These are phyloP conservation scores for Zelopaecilomyces penicillatus DNA, from an alignment of 2,329 filamentous ascomycete species.

Conservation along the genomic window DNA sequence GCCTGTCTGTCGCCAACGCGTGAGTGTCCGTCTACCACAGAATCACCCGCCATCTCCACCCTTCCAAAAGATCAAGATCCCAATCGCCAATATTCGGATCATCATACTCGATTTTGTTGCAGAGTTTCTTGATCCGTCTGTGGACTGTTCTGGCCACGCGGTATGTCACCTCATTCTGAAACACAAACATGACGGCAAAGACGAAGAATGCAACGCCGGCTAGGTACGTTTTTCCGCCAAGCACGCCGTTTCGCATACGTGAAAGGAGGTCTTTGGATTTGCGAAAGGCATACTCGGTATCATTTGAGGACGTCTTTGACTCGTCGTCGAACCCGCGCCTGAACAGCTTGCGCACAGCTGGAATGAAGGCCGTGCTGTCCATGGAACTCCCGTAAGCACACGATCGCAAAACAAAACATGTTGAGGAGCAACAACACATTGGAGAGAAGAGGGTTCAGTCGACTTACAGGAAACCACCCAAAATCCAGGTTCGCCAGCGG, in stretches of 20 bases:
- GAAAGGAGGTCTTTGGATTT: slow-evolving; percentile 41
- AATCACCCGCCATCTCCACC: slow-evolving; percentile 50
- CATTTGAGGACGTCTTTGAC: slow-evolving; percentile 32
- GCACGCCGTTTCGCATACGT: slow-evolving; percentile 38
- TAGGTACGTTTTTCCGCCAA: slow-evolving; percentile 33
- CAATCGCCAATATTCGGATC: slow-evolving; percentile 36
- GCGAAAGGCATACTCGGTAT: slow-evolving; percentile 50
- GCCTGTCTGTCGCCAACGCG: no score
- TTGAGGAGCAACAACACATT: background rate
- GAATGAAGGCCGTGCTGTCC: slow-evolving; percentile 41
- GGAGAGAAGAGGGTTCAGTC: background rate
- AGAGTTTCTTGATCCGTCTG: slow-evolving; percentile 41
- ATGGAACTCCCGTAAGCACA: slow-evolving; percentile 2
- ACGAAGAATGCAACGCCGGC: slow-evolving; percentile 46
- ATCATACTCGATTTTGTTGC: slow-evolving; percentile 38
- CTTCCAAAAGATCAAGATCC: slow-evolving; percentile 41
- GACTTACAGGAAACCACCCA: slow-evolving; percentile 44
- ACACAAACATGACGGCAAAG: slow-evolving; percentile 49
- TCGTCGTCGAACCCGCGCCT: slow-evolving; percentile 33
- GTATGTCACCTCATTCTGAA: slow-evolving; percentile 49
- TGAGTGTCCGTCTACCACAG: slow-evolving; percentile 27
- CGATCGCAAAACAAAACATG: background rate
- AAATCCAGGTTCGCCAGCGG: slow-evolving; percentile 44
- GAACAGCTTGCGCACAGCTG: slow-evolving; percentile 43
- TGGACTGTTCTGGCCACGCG: slow-evolving; percentile 44